Evolutionary conservation across 305 asterid species (phyloP).

Genomic region (Coffea humblotiana): DNA sequence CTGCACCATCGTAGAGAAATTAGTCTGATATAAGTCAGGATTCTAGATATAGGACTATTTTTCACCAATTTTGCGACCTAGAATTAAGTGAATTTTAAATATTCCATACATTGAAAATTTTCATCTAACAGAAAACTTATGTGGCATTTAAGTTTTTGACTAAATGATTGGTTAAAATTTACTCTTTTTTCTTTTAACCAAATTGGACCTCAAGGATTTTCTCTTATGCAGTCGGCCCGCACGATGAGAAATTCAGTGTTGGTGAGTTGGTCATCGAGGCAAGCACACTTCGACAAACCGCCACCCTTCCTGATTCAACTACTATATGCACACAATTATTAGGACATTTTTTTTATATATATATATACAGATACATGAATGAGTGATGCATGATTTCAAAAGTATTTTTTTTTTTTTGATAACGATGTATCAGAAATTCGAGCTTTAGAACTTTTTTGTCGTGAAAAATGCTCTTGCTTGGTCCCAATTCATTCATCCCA

Average conservation of each 20-base stretch:
- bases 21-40: no score
- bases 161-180: neutral
- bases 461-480: slow-evolving; percentile 22
- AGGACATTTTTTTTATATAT: neutral
- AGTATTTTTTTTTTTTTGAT: slow-evolving; percentile 16
- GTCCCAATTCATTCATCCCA: slow-evolving; percentile 34
- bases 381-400: slow-evolving; percentile 5
- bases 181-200: no score
- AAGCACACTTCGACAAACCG: neutral
- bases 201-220: neutral
- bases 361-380: neutral
- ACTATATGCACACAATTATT: neutral
- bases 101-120: no score
- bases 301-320: no score
- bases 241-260: neutral
- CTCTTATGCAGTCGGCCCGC: neutral
- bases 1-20: no score
- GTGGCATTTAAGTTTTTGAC: no score
- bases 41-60: no score
- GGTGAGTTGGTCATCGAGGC: neutral
- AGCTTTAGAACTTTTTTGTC: slow-evolving; percentile 7
- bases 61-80: no score
- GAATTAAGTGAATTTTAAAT: no score
- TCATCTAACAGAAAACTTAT: no score
- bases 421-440: slow-evolving; percentile 31